phyloP scores from a whole-genome alignment of 768 basidiomycete species.

The Xerocomus spinulosus region DNA sequence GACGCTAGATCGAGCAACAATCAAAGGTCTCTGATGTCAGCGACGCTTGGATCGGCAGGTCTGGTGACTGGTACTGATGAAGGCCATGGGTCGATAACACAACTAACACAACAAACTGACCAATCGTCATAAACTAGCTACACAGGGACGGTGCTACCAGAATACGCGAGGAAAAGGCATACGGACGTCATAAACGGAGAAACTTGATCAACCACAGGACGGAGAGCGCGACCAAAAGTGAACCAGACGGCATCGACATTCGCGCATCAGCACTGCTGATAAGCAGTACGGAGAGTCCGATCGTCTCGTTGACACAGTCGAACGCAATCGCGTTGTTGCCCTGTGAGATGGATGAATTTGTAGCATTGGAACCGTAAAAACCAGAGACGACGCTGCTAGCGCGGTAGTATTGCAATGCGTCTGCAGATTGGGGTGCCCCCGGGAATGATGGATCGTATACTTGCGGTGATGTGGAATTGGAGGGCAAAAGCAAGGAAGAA shows the following conservation, averaged over 20 bases:
- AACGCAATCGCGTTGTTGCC: slow-evolving; percentile 48
- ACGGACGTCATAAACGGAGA: too few relatives aligned
- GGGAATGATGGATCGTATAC: slow-evolving; percentile 30
- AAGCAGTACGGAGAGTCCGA: slow-evolving; percentile 54
- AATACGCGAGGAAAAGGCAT: too few relatives aligned
- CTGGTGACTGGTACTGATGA: too few relatives aligned
- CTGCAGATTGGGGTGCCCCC: slow-evolving; percentile 39
- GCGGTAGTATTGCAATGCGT: slow-evolving; percentile 65
- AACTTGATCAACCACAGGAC: too few relatives aligned
- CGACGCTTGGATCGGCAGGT: too few relatives aligned
- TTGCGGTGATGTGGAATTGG: slow-evolving; percentile 30
- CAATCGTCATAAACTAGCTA: too few relatives aligned
- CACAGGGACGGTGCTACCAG: too few relatives aligned
- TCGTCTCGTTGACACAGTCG: slow-evolving; percentile 58
- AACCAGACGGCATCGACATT: slow-evolving; percentile 4
- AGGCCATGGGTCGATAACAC: too few relatives aligned
- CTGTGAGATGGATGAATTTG: slow-evolving; percentile 49
- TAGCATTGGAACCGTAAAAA: slow-evolving; percentile 63
- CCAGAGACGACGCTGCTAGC: slow-evolving; percentile 59
- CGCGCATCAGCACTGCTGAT: slow-evolving; percentile 35
- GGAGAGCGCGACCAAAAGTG: too few relatives aligned
- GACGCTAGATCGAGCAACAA: too few relatives aligned
- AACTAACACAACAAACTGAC: too few relatives aligned
- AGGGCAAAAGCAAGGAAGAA: slow-evolving; percentile 33
- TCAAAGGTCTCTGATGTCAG: too few relatives aligned